Conservation (phyloP, 202 grass and related monocot species). For the Tripidium arundinaceum region DNA sequence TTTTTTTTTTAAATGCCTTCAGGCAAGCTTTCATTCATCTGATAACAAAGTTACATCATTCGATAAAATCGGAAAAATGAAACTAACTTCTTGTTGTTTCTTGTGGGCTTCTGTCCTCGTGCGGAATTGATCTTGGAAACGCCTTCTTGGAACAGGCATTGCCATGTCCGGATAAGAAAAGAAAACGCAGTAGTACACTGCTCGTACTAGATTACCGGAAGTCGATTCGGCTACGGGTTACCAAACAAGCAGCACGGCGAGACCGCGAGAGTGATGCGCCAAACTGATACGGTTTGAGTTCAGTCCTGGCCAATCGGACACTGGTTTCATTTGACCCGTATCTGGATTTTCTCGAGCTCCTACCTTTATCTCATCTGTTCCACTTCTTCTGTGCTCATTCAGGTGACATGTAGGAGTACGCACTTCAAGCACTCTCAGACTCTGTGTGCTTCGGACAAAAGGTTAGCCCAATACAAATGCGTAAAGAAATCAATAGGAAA, state of each 20-base stretch:
- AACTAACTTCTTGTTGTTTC: no score
- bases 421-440: neutral
- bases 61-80: no score
- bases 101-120: neutral
- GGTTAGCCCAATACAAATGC: neutral
- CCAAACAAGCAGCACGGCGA: neutral
- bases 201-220: neutral
- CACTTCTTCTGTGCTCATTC: neutral
- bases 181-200: neutral
- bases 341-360: neutral
- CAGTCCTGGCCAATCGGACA: neutral
- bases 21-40: no score
- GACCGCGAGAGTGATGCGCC: neutral
- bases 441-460: neutral
- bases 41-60: no score
- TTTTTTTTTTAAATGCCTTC: no score
- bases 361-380: no score
- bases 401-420: neutral
- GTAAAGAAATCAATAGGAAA: no score
- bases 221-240: neutral
- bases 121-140: neutral
- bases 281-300: neutral
- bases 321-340: neutral
- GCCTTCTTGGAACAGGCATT: slow-evolving; percentile 21
- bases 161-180: neutral